Base-by-base conservation (phyloP, 2,329 filamentous ascomycete species). In the Phoma sp. region DNA sequence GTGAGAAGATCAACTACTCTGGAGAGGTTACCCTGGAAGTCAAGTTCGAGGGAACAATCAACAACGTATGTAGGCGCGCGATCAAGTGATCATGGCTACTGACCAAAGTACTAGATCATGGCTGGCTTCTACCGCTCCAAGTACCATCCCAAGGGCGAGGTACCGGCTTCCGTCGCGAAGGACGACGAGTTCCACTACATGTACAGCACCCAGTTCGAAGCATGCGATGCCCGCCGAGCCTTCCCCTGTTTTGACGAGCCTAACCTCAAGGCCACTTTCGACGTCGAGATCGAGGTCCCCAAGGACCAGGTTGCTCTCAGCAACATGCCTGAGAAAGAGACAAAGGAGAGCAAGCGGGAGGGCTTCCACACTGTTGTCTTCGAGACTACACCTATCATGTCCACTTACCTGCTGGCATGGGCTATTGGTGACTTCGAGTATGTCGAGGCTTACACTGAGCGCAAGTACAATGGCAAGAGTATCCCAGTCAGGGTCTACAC, bases 221-320 rank as follows among this genome's bases (percentile, higher is more conserved):
- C 93, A 40, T 96, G 92, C 70, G 95, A 99, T 77, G 95, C 95
- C 58, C 89, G 95, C 61, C 85, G 93, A 63, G 93, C 95, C 7
- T 97, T 99, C 78, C 95, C 95, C 42, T 99, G 95, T 79, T 98
- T 98, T 70, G 95, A 99, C 71, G 95, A 99, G 79, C 95, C 95
- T 37, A 96, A 96, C 69, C 83, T 98, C 61, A 99, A 99, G 79
- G 91, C 95, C 9, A 93, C 92, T 2, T 98, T 97, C 70, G 93
- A 97, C 75, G 90, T 99, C 55, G 84, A 92, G 68, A 89, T 99
- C 59, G 93, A 98, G 78, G 84, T 97, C 41, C 93, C 95, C 13
- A 87, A 89, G 41, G 91, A 93, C 63, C 89, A 95, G 75, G 88
- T 91, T 36, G 95, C 92, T 6, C 81, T 98, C 40, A 96, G 91